Evolutionary conservation across 2,329 filamentous ascomycete genomes (phyloP).

Genomic region (Simplicillium aogashimaense): DNA sequence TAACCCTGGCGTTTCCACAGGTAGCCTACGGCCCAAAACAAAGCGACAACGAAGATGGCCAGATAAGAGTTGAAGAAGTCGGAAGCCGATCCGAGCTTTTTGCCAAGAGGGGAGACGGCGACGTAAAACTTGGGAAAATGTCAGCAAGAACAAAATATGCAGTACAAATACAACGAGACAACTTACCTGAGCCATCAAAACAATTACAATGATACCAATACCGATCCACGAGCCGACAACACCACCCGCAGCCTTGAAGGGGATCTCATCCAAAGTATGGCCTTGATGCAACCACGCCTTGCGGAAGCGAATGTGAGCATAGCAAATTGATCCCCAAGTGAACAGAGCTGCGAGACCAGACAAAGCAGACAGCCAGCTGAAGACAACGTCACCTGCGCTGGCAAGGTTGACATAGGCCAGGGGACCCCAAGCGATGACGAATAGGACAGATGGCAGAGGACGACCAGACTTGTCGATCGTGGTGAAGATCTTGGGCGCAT

Average conservation of each 20-base stretch:
- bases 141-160: neutral
- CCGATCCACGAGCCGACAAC: conserved; percentile 54
- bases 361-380: conserved; percentile 55
- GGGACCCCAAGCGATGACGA: conserved; percentile 34
- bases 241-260: conserved; percentile 51
- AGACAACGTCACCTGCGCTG: conserved; percentile 38
- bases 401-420: conserved; percentile 37
- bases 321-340: conserved; percentile 56
- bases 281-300: conserved; percentile 47
- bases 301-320: conserved; percentile 38
- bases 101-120: conserved; percentile 28
- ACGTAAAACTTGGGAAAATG: conserved; percentile 29
- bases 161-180: conserved; percentile 9
- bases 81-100: conserved; percentile 27
- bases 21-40: conserved; percentile 47
- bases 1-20: conserved; percentile 56
- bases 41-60: conserved; percentile 39
- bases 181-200: conserved; percentile 39
- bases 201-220: conserved; percentile 42
- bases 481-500: conserved; percentile 41
- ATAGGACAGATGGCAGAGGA: conserved; percentile 33
- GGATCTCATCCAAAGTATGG: conserved; percentile 52
- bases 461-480: conserved; percentile 45
- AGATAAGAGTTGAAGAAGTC: conserved; percentile 46
- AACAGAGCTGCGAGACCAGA: conserved; percentile 55